These are phyloP conservation scores for Sporothrix globosa DNA, from an alignment of 2,329 filamentous ascomycete genomes.

Conservation along the genomic window DNA sequence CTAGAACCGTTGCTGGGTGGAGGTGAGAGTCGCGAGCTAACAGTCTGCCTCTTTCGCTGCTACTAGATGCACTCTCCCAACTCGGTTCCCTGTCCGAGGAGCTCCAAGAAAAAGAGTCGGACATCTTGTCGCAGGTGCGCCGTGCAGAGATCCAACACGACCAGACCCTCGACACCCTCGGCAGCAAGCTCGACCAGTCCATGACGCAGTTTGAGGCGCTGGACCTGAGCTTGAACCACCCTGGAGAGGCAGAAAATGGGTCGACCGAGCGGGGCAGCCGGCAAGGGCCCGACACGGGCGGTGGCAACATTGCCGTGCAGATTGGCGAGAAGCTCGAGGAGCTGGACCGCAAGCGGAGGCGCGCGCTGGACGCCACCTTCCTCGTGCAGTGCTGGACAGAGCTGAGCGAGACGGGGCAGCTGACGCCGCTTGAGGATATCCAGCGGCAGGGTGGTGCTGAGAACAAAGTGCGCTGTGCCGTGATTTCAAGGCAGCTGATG, in stretches of 20 bases:
- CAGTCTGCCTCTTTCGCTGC: neutral
- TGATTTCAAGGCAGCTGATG: slow-evolving; percentile 90
- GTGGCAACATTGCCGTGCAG: slow-evolving; percentile 88
- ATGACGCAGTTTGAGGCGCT: slow-evolving; percentile 90
- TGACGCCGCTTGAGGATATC: slow-evolving; percentile 86
- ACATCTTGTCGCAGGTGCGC: slow-evolving; percentile 84
- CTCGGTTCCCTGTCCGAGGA: slow-evolving; percentile 76
- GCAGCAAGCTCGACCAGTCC: slow-evolving; percentile 86
- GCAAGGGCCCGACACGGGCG: slow-evolving; percentile 56
- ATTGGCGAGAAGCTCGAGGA: slow-evolving; percentile 94
- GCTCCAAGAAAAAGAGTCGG: slow-evolving; percentile 86
- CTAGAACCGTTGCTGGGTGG: neutral
- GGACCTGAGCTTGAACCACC: slow-evolving; percentile 76
- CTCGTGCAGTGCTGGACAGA: slow-evolving; percentile 96
- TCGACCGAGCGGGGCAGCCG: slow-evolving; percentile 50
- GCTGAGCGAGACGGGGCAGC: slow-evolving; percentile 84
- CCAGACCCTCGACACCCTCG: slow-evolving; percentile 83
- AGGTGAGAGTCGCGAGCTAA: slow-evolving; percentile 38
- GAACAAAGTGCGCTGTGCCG: slow-evolving; percentile 90
- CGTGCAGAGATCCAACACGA: slow-evolving; percentile 91
- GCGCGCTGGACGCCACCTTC: slow-evolving; percentile 91
- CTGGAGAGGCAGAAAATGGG: slow-evolving; percentile 41
- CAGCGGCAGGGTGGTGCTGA: slow-evolving; percentile 82
- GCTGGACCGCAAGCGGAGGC: slow-evolving; percentile 84
- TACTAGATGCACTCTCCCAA: slow-evolving; percentile 64